Conservation (phyloP, 179 eudicot genomes). For the Heliamphora pulchella region DNA sequence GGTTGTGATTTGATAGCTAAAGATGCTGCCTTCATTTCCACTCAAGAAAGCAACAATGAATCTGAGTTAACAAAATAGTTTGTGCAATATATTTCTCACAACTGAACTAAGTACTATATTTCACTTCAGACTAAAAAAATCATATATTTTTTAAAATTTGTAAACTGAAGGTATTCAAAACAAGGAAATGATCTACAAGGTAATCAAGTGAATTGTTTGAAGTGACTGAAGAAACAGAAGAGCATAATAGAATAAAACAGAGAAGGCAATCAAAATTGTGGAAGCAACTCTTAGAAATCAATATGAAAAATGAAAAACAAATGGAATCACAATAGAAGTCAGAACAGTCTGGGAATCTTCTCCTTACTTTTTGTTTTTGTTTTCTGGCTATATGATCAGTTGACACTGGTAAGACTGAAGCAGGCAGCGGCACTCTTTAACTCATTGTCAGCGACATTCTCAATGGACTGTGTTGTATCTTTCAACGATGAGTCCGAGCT, state of each 20-base stretch:
- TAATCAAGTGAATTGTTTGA: background rate
- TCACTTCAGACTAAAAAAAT: background rate
- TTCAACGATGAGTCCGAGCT: slow-evolving; percentile 59
- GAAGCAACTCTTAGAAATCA: background rate
- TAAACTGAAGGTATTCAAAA: background rate
- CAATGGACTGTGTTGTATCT: slow-evolving; percentile 42
- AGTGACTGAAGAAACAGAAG: background rate
- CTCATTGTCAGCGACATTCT: slow-evolving; percentile 58
- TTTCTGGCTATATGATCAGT: slow-evolving; percentile 19
- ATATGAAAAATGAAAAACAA: background rate
- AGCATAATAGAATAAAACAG: background rate
- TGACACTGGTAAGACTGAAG: slow-evolving; percentile 72
- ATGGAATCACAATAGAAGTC: background rate
- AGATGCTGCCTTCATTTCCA: background rate
- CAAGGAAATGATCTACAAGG: background rate
- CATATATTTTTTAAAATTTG: background rate
- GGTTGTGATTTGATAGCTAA: background rate
- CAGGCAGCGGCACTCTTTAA: slow-evolving; percentile 69
- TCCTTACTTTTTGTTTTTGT: background rate
- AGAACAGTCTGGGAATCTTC: slow-evolving; percentile 12
- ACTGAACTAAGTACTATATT: background rate
- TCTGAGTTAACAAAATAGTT: background rate
- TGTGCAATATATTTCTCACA: background rate
- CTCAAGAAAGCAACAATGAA: background rate
- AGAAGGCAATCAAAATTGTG: background rate